Conservation (phyloP, 768 basidiomycete genomes). For the Russula dissimulans region DNA sequence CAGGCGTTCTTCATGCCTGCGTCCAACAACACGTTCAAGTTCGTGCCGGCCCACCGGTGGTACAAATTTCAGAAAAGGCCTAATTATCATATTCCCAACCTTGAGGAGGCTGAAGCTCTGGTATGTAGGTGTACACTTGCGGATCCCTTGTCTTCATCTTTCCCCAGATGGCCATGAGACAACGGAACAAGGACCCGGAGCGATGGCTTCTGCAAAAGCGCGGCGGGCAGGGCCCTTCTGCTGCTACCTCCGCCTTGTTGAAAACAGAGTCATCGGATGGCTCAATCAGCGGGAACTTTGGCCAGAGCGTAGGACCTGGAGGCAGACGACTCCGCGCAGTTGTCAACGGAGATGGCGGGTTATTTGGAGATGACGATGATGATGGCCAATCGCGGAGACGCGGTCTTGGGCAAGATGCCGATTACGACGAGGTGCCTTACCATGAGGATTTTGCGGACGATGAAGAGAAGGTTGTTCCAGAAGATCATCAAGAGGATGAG, state of each 20-base stretch:
- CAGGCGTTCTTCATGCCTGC: slow-evolving; percentile 82
- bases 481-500: slow-evolving; percentile 74
- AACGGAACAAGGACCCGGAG: slow-evolving; percentile 68
- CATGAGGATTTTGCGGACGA: slow-evolving; percentile 85
- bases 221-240: slow-evolving; percentile 49
- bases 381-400: slow-evolving; percentile 39
- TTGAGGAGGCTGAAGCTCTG: slow-evolving; percentile 58
- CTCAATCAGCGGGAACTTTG: slow-evolving; percentile 39
- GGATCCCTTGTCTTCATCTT: slow-evolving; percentile 21
- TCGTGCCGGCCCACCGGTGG: slow-evolving; percentile 82
- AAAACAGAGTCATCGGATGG: slow-evolving; percentile 46
- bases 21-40: slow-evolving; percentile 74
- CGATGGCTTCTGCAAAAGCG: slow-evolving; percentile 59
- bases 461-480: slow-evolving; percentile 61
- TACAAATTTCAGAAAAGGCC: slow-evolving; percentile 88
- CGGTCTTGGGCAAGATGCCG: slow-evolving; percentile 68
- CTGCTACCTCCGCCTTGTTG: slow-evolving; percentile 58
- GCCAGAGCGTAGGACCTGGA: slow-evolving; percentile 58
- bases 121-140: slow-evolving; percentile 36
- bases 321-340: slow-evolving; percentile 59
- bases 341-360: slow-evolving; percentile 50
- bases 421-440: slow-evolving; percentile 72
- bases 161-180: slow-evolving; percentile 40
- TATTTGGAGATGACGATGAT: slow-evolving; percentile 60
- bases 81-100: slow-evolving; percentile 59